Percentiles rank a stretch among this genome's conserved stretches.
phyloP scores from a whole-genome alignment of 805 yeast species.

The Blastobotrys peoriensis region DNA sequence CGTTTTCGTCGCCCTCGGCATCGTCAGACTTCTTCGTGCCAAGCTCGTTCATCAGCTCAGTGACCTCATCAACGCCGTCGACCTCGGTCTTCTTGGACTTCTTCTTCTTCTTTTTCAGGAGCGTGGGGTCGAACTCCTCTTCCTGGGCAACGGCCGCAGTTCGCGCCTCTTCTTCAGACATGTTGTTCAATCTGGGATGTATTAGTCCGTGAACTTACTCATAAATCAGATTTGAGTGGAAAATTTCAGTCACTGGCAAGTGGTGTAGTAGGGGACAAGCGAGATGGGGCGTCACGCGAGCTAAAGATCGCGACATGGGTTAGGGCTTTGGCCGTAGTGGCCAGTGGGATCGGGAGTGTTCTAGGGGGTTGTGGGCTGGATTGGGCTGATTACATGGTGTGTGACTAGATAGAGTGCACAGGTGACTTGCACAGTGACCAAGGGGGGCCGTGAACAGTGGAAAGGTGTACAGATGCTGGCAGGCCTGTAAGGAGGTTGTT shows the following conservation, averaged over 20 bases:
- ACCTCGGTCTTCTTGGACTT: slow-evolving; percentile 26
- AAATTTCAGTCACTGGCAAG: neutral
- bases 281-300: neutral
- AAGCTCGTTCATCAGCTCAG: slow-evolving; percentile 69
- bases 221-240: neutral
- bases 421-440: too few relatives aligned
- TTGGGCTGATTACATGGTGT: too few relatives aligned
- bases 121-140: slow-evolving; percentile 27
- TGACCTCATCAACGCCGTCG: slow-evolving; percentile 36
- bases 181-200: neutral
- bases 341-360: too few relatives aligned
- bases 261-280: neutral
- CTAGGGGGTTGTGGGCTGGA: too few relatives aligned
- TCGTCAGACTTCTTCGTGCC: slow-evolving; percentile 64
- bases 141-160: slow-evolving; percentile 3
- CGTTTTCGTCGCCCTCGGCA: slow-evolving; percentile 45
- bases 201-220: neutral
- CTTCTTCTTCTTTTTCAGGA: slow-evolving; percentile 33
- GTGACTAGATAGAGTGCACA: too few relatives aligned
- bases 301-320: neutral
- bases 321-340: neutral
- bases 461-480: too few relatives aligned
- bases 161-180: slow-evolving; percentile 13
- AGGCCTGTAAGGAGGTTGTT: too few relatives aligned
- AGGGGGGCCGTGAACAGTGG: too few relatives aligned